Base-by-base conservation (phyloP, 495 filamentous ascomycete species). In the Aspergillus biplanus region DNA sequence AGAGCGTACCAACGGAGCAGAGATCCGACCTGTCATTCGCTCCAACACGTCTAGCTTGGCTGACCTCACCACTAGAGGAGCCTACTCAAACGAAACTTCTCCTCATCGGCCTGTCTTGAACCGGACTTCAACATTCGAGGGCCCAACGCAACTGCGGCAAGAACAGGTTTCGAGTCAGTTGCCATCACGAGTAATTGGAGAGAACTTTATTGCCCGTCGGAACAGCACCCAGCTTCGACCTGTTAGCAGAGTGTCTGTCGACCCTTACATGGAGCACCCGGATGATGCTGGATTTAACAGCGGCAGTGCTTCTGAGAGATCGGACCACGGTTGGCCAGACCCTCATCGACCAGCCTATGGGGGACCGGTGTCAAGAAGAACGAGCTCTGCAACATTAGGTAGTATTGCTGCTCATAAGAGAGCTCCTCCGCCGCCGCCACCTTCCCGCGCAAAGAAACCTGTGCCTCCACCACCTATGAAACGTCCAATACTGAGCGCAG, bases 371-470 rank as follows among this genome's bases (percentile, higher is more conserved):
- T 86, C 86, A 31, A 82, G 84, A 42, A 84, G 80, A 60, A 80
- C 85, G 59, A 83, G 83, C 67, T 73, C 80, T 61, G 79, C 79
- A 33, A 81, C 76, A 33, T 48, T 81, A 61, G 82, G 81, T 63
- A 62, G 72, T 15, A 67, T 72, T 37, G 75, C 75, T 64, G 67
- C 74, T 18, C 56, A 69, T 31, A 90, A 90, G 78, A 92, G 92
- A 74, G 86, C 84, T 8, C 89, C 91, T 39, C 92, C 91, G 7
- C 92, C 91, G 39, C 92, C 91, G 27, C 92, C 92, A 12, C 92
- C 92, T n/a, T 89, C 87, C 61, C 80, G 90, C 65, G 77, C 86
- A 12, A 93, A 90, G 85, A 96, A 91, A 44, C 79, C 89, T 8
- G 90, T 90, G 53, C 91, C 90, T 18, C 80, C 81, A 33, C 82